phyloP scores from a whole-genome alignment of 2,329 filamentous ascomycete species.

The Fusarium poae region DNA sequence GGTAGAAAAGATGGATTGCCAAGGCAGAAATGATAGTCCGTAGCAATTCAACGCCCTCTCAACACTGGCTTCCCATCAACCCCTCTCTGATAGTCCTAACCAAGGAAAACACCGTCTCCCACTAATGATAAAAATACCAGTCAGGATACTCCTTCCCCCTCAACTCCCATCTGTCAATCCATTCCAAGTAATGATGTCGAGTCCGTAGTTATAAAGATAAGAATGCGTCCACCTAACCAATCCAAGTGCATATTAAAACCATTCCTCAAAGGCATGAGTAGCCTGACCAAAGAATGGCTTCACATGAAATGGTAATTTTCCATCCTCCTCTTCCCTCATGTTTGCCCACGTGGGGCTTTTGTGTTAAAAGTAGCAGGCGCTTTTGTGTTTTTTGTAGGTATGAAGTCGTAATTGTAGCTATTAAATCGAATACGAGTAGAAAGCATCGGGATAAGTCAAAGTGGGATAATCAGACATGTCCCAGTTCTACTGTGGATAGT shows the following conservation, averaged over 20 bases:
- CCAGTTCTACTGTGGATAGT: conserved; percentile 69
- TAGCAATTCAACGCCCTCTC: conserved; percentile 35
- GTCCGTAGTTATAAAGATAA: conserved; percentile 32
- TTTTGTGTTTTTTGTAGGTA: conserved; percentile 49
- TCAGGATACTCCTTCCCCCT: conserved; percentile 35
- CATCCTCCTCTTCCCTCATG: conserved; percentile 4
- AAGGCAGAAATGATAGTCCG: conserved; percentile 37
- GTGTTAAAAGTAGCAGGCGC: conserved; percentile 39
- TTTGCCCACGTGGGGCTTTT: conserved; percentile 30
- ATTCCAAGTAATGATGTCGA: conserved; percentile 40
- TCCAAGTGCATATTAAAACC: conserved; percentile 30
- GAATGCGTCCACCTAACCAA: conserved; percentile 34
- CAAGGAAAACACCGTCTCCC: conserved; percentile 32
- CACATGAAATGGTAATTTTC: conserved; percentile 7
- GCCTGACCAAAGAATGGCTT: conserved; percentile 17
- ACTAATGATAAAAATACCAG: conserved; percentile 39
- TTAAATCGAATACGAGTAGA: conserved; percentile 51
- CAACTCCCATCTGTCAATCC: conserved; percentile 40
- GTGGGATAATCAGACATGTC: conserved; percentile 39
- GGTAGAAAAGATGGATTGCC: conserved; percentile 45
- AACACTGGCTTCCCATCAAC: conserved; percentile 21
- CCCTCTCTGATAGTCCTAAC: conserved; percentile 17
- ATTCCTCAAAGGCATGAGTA: conserved; percentile 2
- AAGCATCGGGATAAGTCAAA: conserved; percentile 44
- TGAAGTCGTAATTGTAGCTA: conserved; percentile 48